Conservation (phyloP, 371 early-diverging fungal genomes). For the Cokeromyces recurvatus region DNA sequence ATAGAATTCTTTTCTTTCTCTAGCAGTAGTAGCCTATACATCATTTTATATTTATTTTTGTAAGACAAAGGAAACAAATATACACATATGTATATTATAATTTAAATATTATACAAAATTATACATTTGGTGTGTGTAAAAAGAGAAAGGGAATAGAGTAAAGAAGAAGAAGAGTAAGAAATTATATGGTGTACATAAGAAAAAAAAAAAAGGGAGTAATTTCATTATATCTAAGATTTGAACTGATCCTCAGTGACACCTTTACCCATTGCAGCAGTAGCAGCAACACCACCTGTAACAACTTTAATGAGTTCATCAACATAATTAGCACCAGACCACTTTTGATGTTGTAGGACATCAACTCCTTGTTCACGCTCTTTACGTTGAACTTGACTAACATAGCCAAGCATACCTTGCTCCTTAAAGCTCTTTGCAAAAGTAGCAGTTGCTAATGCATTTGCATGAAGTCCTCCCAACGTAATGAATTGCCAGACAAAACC, state of each 20-base stretch:
- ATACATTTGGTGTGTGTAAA: no score
- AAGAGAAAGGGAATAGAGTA: no score
- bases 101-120: no score
- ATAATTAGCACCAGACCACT: slow-evolving; percentile 97
- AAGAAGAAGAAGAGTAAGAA: no score
- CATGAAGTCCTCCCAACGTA: slow-evolving; percentile 96
- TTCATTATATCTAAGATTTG: no score
- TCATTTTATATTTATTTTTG: no score
- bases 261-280: slow-evolving; percentile 95
- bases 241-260: slow-evolving; percentile 86
- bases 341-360: slow-evolving; percentile 94
- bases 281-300: slow-evolving; percentile 89
- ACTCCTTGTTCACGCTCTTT: slow-evolving; percentile 87
- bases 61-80: no score
- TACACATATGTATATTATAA: no score
- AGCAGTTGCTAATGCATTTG: slow-evolving; percentile 77
- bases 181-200: no score
- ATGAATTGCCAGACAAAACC: slow-evolving; percentile 98
- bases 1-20: no score
- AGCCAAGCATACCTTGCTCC: slow-evolving; percentile 90
- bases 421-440: slow-evolving; percentile 88
- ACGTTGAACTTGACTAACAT: slow-evolving; percentile 91
- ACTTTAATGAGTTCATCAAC: slow-evolving; percentile 89
- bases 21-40: no score
- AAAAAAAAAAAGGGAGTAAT: no score